Evolutionary conservation across 2,329 filamentous ascomycete species (phyloP).

Genomic region (Xylaria multiplex): DNA sequence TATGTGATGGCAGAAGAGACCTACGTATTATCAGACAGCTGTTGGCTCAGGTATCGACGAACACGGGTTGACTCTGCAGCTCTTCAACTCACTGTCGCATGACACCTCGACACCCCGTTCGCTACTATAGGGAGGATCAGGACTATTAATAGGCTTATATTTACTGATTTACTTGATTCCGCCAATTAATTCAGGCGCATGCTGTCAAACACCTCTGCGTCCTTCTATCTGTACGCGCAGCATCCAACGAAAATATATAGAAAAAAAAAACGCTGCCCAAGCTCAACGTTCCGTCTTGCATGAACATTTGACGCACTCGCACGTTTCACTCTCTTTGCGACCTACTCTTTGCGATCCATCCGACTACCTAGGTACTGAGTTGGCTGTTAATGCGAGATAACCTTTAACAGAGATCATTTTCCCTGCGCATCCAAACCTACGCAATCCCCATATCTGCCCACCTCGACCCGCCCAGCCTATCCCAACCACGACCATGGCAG

Average conservation of each 20-base stretch:
- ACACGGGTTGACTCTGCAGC: conserved; percentile 20
- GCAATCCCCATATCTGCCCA: conserved; percentile 26
- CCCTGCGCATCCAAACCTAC: conserved; percentile 19
- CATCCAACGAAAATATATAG: not conserved
- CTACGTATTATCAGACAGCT: conserved; percentile 7
- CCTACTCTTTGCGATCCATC: not conserved
- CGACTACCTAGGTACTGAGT: not conserved
- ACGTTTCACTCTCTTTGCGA: conserved; percentile 18
- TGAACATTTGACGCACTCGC: conserved; percentile 26
- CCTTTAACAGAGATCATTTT: conserved; percentile 14
- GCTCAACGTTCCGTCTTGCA: conserved; percentile 19
- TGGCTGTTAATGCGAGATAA: conserved; percentile 19
- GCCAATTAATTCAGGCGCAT: conserved; percentile 1
- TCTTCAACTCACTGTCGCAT: conserved; percentile 26
- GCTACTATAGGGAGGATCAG: not conserved
- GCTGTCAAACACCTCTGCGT: conserved; percentile 4
- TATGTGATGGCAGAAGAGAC: not conserved
- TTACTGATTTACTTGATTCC: not conserved
- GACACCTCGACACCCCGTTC: conserved; percentile 14
- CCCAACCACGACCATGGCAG: conserved; percentile 43
- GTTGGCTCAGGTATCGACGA: conserved; percentile 8
- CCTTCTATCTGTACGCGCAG: not conserved
- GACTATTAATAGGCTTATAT: conserved; percentile 24
- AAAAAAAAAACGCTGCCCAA: conserved; percentile 8
- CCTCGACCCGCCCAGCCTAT: not conserved